A percentile compares a stretch with the other conserved stretches of the same genome.
phyloP scores from a whole-genome alignment of 1,284 basidiomycete species.

The Ganoderma multipileum region DNA sequence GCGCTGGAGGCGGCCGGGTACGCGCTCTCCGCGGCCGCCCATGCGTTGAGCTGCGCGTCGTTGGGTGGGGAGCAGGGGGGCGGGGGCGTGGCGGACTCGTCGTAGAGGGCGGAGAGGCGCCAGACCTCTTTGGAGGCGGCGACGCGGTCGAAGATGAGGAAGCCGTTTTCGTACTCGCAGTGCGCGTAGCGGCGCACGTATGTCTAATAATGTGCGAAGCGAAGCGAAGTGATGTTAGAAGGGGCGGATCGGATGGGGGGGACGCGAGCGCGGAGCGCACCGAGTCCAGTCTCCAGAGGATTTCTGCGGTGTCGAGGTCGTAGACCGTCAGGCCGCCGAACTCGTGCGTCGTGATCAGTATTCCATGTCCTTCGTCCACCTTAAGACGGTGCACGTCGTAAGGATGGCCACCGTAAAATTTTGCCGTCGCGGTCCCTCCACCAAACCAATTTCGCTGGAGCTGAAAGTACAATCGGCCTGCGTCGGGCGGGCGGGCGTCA shows the following conservation, averaged over 20 bases:
- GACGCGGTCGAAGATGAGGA: slow-evolving; percentile 69
- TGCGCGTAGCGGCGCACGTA: slow-evolving; percentile 69
- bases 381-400: slow-evolving; percentile 72
- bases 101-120: slow-evolving; percentile 50
- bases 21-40: slow-evolving; percentile 13
- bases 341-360: slow-evolving; percentile 62
- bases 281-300: slow-evolving; percentile 63
- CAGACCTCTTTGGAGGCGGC: slow-evolving; percentile 72
- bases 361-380: slow-evolving; percentile 64
- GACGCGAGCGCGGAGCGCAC: slow-evolving; percentile 35
- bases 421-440: slow-evolving; percentile 51
- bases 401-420: slow-evolving; percentile 43
- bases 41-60: slow-evolving; percentile 42
- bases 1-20: not conserved
- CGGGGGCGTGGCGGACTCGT: slow-evolving; percentile 28
- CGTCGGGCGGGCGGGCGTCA: slow-evolving; percentile 4
- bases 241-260: slow-evolving; percentile 1
- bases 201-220: slow-evolving; percentile 43
- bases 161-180: slow-evolving; percentile 77
- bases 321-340: slow-evolving; percentile 62
- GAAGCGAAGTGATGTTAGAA: not conserved
- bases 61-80: slow-evolving; percentile 40
- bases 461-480: slow-evolving; percentile 54
- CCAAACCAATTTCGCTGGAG: slow-evolving; percentile 59
- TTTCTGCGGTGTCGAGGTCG: slow-evolving; percentile 52